These are phyloP conservation scores for Xylaria arbuscula DNA, from an alignment of 2,329 filamentous ascomycete genomes.

Conservation along the genomic window DNA sequence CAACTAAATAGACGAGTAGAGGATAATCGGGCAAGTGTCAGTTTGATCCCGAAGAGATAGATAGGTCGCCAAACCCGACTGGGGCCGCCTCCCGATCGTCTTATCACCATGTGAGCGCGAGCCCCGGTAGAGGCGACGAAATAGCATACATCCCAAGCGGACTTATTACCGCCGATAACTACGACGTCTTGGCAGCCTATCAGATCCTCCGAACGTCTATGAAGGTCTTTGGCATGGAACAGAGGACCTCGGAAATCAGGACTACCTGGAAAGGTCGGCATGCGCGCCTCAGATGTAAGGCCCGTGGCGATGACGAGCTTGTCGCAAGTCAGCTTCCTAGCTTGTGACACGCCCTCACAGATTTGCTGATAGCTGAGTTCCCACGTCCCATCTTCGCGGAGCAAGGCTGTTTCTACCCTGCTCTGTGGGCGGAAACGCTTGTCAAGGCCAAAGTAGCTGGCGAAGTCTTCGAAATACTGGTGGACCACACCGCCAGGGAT, in stretches of 20 bases:
- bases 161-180: conserved; percentile 33
- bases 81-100: conserved; percentile 27
- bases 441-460: conserved; percentile 24
- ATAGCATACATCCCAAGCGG: conserved; percentile 36
- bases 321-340: conserved; percentile 19
- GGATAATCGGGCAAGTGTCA: conserved; percentile 27
- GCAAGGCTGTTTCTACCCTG: conserved; percentile 24
- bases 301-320: conserved; percentile 33
- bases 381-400: conserved; percentile 30
- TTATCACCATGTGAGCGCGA: conserved; percentile 29
- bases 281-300: conserved; percentile 29
- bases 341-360: background rate
- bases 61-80: conserved; percentile 35
- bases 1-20: conserved; percentile 27
- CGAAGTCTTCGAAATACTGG: conserved; percentile 30
- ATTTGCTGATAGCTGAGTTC: conserved; percentile 12
- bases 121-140: conserved; percentile 19
- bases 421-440: conserved; percentile 18
- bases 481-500: conserved; percentile 32
- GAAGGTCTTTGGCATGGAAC: conserved; percentile 30
- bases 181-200: conserved; percentile 18
- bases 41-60: conserved; percentile 2
- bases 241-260: conserved; percentile 22
- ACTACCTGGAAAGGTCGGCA: conserved; percentile 26
- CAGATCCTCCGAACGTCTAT: conserved; percentile 12